Conservation (phyloP, 306 rosid species). For the Trifolium fragiferum region DNA sequence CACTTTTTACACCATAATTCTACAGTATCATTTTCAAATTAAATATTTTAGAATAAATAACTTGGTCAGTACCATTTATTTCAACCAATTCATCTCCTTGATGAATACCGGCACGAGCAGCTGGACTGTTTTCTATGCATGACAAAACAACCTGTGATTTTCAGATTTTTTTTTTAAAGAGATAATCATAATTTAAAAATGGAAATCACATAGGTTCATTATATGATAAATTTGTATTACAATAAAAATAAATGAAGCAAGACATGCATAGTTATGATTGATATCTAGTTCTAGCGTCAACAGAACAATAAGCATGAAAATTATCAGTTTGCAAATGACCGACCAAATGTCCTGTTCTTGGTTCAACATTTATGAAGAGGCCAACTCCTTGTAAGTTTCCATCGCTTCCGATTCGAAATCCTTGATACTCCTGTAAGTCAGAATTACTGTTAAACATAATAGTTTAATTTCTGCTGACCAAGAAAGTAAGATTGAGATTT, state of each 20-base stretch:
- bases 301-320: constrained; percentile 19
- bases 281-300: background rate
- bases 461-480: background rate
- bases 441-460: constrained; percentile 36
- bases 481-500: constrained; percentile 23
- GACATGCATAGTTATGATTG: no score
- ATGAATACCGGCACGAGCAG: constrained; percentile 93
- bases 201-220: background rate
- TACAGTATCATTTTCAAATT: background rate
- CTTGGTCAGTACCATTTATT: constrained; percentile 68
- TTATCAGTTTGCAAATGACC: constrained; percentile 39
- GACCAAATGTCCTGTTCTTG: constrained; percentile 89
- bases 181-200: background rate
- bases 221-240: no score
- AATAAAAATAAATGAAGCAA: background rate
- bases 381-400: constrained; percentile 97
- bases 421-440: constrained; percentile 81
- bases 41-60: background rate
- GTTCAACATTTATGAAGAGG: constrained; percentile 82
- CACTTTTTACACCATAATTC: background rate
- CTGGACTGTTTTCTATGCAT: constrained; percentile 85
- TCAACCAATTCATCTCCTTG: constrained; percentile 94
- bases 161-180: constrained; percentile 1
- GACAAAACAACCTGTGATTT: constrained; percentile 82
- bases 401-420: constrained; percentile 86